These are phyloP conservation scores for Neonectria magnoliae DNA, from an alignment of 2,329 filamentous ascomycete species.

Conservation along the genomic window DNA sequence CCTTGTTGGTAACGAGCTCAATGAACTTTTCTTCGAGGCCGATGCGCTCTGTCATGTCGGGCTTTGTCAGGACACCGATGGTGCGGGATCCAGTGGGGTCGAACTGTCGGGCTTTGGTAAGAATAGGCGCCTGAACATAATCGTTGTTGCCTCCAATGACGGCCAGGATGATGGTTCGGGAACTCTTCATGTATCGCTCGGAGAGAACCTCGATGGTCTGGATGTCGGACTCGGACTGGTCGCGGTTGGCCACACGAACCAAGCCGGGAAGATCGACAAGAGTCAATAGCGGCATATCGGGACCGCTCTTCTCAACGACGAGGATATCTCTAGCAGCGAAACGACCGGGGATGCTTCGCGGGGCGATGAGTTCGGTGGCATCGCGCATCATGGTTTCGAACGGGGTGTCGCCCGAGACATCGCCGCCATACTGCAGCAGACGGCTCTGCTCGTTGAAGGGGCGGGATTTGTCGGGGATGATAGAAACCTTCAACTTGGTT, in stretches of 20 bases:
- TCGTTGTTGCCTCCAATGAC: constrained; percentile 66
- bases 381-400: constrained; percentile 63
- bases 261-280: constrained; percentile 71
- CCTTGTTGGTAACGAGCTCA: constrained; percentile 61
- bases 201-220: constrained; percentile 62
- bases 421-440: constrained; percentile 59
- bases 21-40: constrained; percentile 65
- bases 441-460: constrained; percentile 57
- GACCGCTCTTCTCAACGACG: constrained; percentile 67
- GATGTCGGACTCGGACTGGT: constrained; percentile 64
- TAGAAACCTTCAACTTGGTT: constrained; percentile 58
- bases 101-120: constrained; percentile 61
- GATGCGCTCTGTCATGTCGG: constrained; percentile 63
- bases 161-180: constrained; percentile 64
- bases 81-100: constrained; percentile 60
- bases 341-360: constrained; percentile 59
- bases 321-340: constrained; percentile 65
- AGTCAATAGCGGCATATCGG: constrained; percentile 67
- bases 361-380: constrained; percentile 62
- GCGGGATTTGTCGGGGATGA: constrained; percentile 63
- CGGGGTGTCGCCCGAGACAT: constrained; percentile 54
- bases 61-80: constrained; percentile 63
- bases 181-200: constrained; percentile 65
- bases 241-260: constrained; percentile 62
- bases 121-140: constrained; percentile 62